phyloP scores from a whole-genome alignment of 179 eudicot species.

The Sideroxylon spinosum region DNA sequence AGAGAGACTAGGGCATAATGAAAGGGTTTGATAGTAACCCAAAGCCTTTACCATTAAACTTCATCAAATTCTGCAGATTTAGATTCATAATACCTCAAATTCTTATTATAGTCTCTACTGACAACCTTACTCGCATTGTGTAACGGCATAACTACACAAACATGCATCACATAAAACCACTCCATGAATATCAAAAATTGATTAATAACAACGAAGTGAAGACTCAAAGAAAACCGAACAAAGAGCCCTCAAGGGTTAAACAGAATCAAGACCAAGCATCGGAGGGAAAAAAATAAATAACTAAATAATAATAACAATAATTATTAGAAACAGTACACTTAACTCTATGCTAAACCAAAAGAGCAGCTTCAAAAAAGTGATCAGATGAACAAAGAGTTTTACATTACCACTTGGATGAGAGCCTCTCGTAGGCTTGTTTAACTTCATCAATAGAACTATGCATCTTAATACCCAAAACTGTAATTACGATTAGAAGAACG shows the following conservation, averaged over 20 bases:
- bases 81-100: too few species aligned
- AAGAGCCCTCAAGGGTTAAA: background rate
- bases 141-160: background rate
- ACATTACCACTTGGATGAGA: constrained; percentile 54
- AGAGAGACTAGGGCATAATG: too few species aligned
- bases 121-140: too few species aligned
- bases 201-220: background rate
- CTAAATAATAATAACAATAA: too few species aligned
- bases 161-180: background rate
- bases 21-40: too few species aligned
- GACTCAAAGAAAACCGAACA: background rate
- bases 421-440: constrained; percentile 53
- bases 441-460: constrained; percentile 58
- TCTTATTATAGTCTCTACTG: too few species aligned
- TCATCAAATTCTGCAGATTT: too few species aligned
- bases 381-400: background rate
- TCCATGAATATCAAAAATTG: background rate
- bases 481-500: constrained; percentile 9
- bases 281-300: background rate
- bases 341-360: background rate
- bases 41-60: too few species aligned
- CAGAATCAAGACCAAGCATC: background rate
- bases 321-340: background rate
- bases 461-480: constrained; percentile 59
- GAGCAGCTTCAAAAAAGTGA: too few species aligned